Evolutionary conservation across 495 filamentous ascomycete species (phyloP), one percentile per base, ranked within the genome.

Genomic region (Terfezia boudieri): DNA sequence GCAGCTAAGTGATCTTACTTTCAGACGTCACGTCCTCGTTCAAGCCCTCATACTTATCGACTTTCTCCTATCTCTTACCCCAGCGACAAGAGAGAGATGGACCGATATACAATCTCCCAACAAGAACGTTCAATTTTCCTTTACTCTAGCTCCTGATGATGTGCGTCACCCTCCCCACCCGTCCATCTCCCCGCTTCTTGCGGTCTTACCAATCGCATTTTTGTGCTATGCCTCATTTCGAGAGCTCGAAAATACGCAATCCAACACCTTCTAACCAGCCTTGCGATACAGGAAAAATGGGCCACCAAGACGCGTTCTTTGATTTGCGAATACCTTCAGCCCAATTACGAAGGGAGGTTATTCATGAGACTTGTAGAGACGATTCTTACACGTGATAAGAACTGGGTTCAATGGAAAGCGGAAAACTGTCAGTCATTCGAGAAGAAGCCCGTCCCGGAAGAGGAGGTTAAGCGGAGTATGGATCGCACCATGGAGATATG

Each of bases 401-500:
- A 94, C 60, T 99, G 90, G 90, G 86, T 88, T 46, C 82, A 84
- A 50, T 99, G 90, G 90, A 99, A 99, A 67, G 78, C 86, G 9
- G 90, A 96, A 67, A 81, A 77, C 52, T 96, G 90, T 66, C 86
- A 84, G 35, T 73, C 79, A 20, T 94, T 99, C 63, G 80, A 88
- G 57, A 74, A 76, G 43, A 75, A 82, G 14, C 71, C 84, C 7
- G 67, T 94, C 36, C 73, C 78, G 4, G 71, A 80, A 20, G 66
- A 70, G 22, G 76, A 82, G 35, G 84, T 84, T 63, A 63, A 75
- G 52, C 73, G 76, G 49, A 80, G 84, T 22, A 82, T 81, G 60
- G 68, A 71, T 26, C 68, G 76, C 51, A 81, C 80, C 6, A 71
- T 68, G 54, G 81, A 78, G 63, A 69, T 75, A 6, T 82, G 81